phyloP scores from a whole-genome alignment of 164 flowering plant species.

The Vitis vinifera region DNA sequence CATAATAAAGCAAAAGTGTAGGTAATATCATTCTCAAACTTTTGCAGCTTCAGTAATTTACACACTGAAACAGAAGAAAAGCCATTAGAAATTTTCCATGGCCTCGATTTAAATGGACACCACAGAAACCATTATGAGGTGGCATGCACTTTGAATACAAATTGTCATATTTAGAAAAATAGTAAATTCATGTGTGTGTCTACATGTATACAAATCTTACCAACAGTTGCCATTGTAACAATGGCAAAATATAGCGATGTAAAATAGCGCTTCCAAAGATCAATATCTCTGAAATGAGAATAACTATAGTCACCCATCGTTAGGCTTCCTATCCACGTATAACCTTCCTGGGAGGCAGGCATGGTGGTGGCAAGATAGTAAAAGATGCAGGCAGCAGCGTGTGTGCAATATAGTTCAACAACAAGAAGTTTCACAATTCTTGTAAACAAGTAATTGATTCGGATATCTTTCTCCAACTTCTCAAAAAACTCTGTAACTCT shows the following conservation, averaged over 20 bases:
- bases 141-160: no score
- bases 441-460: slow-evolving; percentile 63
- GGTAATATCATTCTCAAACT: no score
- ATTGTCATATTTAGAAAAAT: no score
- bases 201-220: slow-evolving; percentile 29
- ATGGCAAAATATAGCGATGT: slow-evolving; percentile 79
- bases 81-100: no score
- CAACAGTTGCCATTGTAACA: slow-evolving; percentile 87
- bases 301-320: slow-evolving; percentile 71
- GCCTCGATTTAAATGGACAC: no score
- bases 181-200: no score
- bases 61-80: no score
- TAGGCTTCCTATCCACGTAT: slow-evolving; percentile 86
- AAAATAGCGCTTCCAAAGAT: slow-evolving; percentile 61
- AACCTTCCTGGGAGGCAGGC: slow-evolving; percentile 64
- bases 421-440: slow-evolving; percentile 71
- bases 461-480: slow-evolving; percentile 68
- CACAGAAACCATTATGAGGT: no score
- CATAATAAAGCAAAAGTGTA: no score
- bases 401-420: slow-evolving; percentile 82
- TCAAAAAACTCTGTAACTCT: slow-evolving; percentile 49
- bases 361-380: slow-evolving; percentile 75
- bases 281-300: slow-evolving; percentile 65
- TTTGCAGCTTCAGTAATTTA: no score
- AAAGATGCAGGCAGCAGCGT: slow-evolving; percentile 85